Conservation (phyloP, 768 basidiomycete genomes). For the Tulasnella sp. region DNA sequence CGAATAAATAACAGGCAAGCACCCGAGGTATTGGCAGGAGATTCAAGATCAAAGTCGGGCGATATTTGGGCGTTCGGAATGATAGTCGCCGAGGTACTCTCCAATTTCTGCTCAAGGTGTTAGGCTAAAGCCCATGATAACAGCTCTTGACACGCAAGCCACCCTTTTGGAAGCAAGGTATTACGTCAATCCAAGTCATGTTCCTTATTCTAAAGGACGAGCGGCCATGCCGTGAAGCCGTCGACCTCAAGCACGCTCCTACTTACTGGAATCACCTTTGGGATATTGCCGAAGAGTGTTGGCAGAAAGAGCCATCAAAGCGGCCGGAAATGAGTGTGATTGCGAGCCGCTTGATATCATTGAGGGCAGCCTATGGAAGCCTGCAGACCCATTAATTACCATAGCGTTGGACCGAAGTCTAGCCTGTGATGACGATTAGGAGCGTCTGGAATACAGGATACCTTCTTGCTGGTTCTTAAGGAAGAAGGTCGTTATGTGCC, state of each 20-base stretch:
- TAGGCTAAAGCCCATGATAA: neutral
- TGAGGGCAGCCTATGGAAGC: too few species aligned
- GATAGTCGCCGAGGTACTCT: conserved; percentile 10
- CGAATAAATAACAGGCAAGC: neutral
- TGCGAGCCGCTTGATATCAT: too few species aligned
- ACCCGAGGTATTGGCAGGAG: conserved; percentile 8
- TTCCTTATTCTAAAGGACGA: neutral
- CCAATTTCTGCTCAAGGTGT: neutral
- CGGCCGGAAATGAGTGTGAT: neutral
- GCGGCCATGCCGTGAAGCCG: neutral
- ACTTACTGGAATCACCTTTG: neutral
- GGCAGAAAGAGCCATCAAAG: neutral
- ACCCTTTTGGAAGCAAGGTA: neutral
- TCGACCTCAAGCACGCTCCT: neutral
- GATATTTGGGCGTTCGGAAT: conserved; percentile 19
- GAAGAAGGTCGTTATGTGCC: too few species aligned
- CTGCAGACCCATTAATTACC: too few species aligned
- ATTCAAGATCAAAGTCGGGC: neutral
- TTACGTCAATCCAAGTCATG: neutral
- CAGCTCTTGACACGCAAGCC: conserved; percentile 10
- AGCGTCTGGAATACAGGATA: too few species aligned
- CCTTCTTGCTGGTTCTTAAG: too few species aligned
- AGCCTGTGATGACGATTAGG: too few species aligned
- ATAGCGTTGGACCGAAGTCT: too few species aligned
- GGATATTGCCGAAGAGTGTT: neutral